Percentiles rank a stretch among this genome's conserved stretches.
Conservation (phyloP, 148 eudicot species). For the Camellia sinensis region DNA sequence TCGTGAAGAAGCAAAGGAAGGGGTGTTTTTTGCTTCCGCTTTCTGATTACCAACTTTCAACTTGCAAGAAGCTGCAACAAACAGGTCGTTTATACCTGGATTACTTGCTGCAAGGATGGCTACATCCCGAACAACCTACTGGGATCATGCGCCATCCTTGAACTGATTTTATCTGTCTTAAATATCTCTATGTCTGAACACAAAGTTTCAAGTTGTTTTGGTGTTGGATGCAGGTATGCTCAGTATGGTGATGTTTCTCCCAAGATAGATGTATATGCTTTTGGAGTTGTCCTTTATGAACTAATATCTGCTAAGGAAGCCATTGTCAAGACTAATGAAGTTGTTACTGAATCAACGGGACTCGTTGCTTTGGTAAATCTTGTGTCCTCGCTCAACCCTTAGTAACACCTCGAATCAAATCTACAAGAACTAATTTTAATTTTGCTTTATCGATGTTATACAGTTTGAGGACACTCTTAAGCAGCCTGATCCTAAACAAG, state of each 20-base stretch:
- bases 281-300: slow-evolving; percentile 79
- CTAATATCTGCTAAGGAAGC: slow-evolving; percentile 80
- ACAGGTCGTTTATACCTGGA: too few species aligned
- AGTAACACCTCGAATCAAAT: neutral
- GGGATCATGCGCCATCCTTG: neutral
- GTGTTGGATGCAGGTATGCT: slow-evolving; percentile 45
- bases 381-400: neutral
- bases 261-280: slow-evolving; percentile 76
- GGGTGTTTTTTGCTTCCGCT: too few species aligned
- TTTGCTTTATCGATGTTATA: neutral
- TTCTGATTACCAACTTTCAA: too few species aligned
- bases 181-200: neutral
- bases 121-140: too few species aligned
- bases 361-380: slow-evolving; percentile 61
- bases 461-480: slow-evolving; percentile 65
- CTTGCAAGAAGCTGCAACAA: too few species aligned
- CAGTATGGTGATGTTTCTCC: slow-evolving; percentile 68
- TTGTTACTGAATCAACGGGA: slow-evolving; percentile 39
- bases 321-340: slow-evolving; percentile 43
- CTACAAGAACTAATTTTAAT: neutral
- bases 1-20: too few species aligned
- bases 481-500: slow-evolving; percentile 47
- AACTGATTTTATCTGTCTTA: neutral
- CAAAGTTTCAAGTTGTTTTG: neutral
- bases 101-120: too few species aligned